Conservation (phyloP, 2,329 filamentous ascomycete genomes). For the Beauveria varroae region DNA sequence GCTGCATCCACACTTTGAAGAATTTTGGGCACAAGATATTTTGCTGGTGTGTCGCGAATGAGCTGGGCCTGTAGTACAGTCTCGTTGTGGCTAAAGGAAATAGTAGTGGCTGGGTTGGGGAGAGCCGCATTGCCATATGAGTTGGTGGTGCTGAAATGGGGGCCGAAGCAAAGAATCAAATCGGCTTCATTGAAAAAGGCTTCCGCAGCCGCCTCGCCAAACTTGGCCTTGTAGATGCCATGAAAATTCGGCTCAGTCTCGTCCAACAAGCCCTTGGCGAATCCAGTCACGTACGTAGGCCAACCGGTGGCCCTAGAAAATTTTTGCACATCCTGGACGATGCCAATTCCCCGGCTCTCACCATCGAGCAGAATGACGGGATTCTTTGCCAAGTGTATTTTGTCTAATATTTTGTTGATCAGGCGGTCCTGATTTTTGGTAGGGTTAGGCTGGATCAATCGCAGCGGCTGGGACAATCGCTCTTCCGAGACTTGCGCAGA, state of each 20-base stretch:
- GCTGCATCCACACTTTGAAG: slow-evolving; percentile 17
- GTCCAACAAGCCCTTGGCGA: slow-evolving; percentile 43
- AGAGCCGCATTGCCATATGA: slow-evolving; percentile 30
- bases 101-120: slow-evolving; percentile 25
- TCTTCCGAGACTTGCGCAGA: slow-evolving; percentile 24
- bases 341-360: slow-evolving; percentile 34
- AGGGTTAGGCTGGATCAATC: slow-evolving; percentile 12
- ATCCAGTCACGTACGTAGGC: slow-evolving; percentile 39
- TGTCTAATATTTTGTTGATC: slow-evolving; percentile 28
- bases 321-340: slow-evolving; percentile 32
- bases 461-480: slow-evolving; percentile 22
- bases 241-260: slow-evolving; percentile 39
- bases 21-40: slow-evolving; percentile 17
- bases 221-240: slow-evolving; percentile 39
- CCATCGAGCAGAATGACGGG: slow-evolving; percentile 47
- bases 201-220: slow-evolving; percentile 26
- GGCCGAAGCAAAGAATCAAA: slow-evolving; percentile 38
- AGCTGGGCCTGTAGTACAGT: slow-evolving; percentile 24
- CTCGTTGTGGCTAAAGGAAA: slow-evolving; percentile 26
- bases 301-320: slow-evolving; percentile 35
- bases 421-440: slow-evolving; percentile 19
- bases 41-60: slow-evolving; percentile 22
- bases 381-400: slow-evolving; percentile 36
- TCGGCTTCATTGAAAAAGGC: slow-evolving; percentile 34
- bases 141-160: slow-evolving; percentile 40